Base-by-base conservation (phyloP, 805 yeast species). In the Vanderwaltozyma verrucispora region DNA sequence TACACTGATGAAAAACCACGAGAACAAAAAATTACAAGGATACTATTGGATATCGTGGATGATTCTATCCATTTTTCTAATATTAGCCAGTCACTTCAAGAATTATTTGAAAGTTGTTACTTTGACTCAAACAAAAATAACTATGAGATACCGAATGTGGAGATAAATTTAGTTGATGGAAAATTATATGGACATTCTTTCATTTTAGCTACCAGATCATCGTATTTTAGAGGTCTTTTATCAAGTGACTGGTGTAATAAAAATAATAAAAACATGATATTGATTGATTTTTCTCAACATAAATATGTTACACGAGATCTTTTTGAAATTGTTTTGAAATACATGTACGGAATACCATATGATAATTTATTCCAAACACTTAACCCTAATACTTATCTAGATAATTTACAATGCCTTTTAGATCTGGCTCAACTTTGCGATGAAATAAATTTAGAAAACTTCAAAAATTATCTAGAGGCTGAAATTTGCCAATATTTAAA, bases 361-460 rank as follows among this genome's bases (percentile, higher is more conserved):
- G 25, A 40, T n/a, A 39, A 37, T 5, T 30, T 54, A 3, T 39
- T 53, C n/a, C n/a, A n/a, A n/a, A n/a, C n/a, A n/a, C n/a, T n/a
- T n/a, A n/a, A n/a, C n/a, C n/a, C n/a, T n/a, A n/a, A n/a, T n/a
- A n/a, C n/a, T n/a, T n/a, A n/a, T n/a, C n/a, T n/a, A n/a, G n/a
- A n/a, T n/a, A 41, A 41, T 24, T 28, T 54, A 2, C 45, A 48
- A 15, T 43, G 45, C 16, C 60, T 75, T 3, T 60, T 87, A 18
- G 83, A 75, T 11, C 50, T 82, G 25, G 63, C 83, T 38, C 76
- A 72, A 36, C 54, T 74, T 3, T 60, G 82, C 3, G 88, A 84
- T 50, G 79, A 77, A 46, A 54, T 86, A 8, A 54, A 82, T 45
- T 49, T 84, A 23, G 66, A 69, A 24, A 75, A 72, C 12, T 62